Base-by-base conservation (phyloP, 2,329 filamentous ascomycete species). In the Xylariales sp. region DNA sequence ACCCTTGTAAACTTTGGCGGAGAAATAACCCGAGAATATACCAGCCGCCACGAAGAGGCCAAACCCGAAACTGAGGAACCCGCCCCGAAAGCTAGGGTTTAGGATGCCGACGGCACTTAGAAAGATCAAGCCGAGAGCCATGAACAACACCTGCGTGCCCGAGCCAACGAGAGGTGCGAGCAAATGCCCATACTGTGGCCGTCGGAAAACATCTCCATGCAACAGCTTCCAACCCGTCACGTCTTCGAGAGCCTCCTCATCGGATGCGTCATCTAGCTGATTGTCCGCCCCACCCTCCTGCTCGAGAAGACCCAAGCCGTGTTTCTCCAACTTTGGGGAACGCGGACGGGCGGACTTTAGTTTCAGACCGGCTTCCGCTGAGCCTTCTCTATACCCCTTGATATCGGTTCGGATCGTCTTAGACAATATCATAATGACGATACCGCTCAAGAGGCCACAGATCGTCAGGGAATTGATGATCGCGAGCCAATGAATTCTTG, bases 391-490 rank as follows among this genome's bases (percentile, higher is more conserved):
- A 76, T 90, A 91, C 23, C 86, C 87, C 80, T 92, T 94, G 79
- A 94, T 91, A 72, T 97, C 93, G 53, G 90, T 89, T 62, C 90
- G 88, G 56, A 95, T 88, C 0, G 93, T 97, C 74, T 91, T 89
- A 36, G 91, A 87, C 73, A 96, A 83, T 68, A 97, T 94, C 76
- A 97, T 91, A 66, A 93, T 87, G 30, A 96, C 92, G 43, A 93
- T 89, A 18, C 90, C 90, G 1, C 92, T 94, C 49, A 97, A 83
- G 43, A 96, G 83, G 6, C 91, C 91, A 57, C 91, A 93, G 72
- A 97, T 96, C 71, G 94, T 90, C 71, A 97, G 80, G 0, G 93
- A 96, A 81, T 97, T 97, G 79, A 96, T 80, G 70, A 97, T 95
- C 43, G 93, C 93, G 64, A 97, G 84, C 92, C 93, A 97, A 78